Base-by-base conservation (phyloP, 305 asterid genomes). In the Striga hermonthica region DNA sequence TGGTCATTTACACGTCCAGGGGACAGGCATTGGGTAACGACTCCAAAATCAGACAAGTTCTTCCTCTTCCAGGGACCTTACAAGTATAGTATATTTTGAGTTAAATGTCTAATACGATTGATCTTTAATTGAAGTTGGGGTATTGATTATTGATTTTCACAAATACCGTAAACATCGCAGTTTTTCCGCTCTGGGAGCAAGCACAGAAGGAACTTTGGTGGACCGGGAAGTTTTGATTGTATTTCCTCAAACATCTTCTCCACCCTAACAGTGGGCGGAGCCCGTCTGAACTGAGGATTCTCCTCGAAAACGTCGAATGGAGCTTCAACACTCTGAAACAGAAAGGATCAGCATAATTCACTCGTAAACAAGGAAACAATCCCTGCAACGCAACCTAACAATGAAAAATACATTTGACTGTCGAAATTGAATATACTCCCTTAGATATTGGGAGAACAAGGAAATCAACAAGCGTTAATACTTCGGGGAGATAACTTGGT, bases 21-120 rank as follows among this genome's bases (percentile, higher is more conserved):
- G 0, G 91, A 83, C 69, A 89, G 64, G 80, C 98, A 91, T 62
- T 92, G 98, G 12, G 97, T 89, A 12, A 82, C 96, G 53, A 92
- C 83, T 31, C 97, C 98, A 66, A 81, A 83, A 11, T 86, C 96
- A 3, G 96, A 81, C 73, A 92, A 76, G 73, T 81, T 81, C 72
- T 87, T 90, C 28, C 88, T 76, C 76, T 92, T 92, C 98, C 98
- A 92, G 0, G 98, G 97, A 38, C 95, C 98, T 92, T 57, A 13
- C 55, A 67, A 52, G 45, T 40, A 9, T 9, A 52, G 45, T 40
- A 9, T 9, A 49, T 13, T 62, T 52, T 59, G 64, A 11, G 56
- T 55, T 41, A 58, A 58, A 37, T 4, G 47, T 58, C 6, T 2
- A n/a, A 4, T 36, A 36, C 63, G 45, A n/a, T 6, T n/a, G 6